These are phyloP conservation scores for Rhizopogon roseolus DNA, from an alignment of 768 basidiomycete species.

Conservation along the genomic window DNA sequence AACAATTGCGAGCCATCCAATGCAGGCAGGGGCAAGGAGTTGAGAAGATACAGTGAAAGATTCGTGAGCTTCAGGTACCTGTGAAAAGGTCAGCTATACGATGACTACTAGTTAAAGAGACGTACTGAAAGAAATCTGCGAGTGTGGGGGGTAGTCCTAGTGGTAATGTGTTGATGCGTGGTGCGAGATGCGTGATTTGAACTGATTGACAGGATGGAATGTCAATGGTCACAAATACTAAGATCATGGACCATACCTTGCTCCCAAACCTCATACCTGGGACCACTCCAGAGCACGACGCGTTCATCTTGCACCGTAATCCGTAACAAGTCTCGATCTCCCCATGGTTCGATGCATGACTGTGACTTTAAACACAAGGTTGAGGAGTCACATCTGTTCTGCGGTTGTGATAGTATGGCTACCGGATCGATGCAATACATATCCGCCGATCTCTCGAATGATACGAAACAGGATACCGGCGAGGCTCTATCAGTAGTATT, in stretches of 20 bases:
- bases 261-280: slow-evolving; percentile 57
- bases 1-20: slow-evolving; percentile 72
- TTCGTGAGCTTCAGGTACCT: slow-evolving; percentile 64
- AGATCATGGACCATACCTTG: slow-evolving; percentile 42
- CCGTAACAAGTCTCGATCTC: slow-evolving; percentile 50
- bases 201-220: neutral
- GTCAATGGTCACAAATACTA: neutral
- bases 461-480: slow-evolving; percentile 42
- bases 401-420: slow-evolving; percentile 34
- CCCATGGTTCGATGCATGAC: slow-evolving; percentile 51
- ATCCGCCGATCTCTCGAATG: slow-evolving; percentile 19
- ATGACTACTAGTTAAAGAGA: slow-evolving; percentile 3
- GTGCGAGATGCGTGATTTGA: neutral
- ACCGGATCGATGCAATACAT: slow-evolving; percentile 57
- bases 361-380: slow-evolving; percentile 31
- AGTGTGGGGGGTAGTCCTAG: slow-evolving; percentile 33
- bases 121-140: slow-evolving; percentile 52
- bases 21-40: slow-evolving; percentile 67
- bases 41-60: slow-evolving; percentile 80
- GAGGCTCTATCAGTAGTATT: neutral
- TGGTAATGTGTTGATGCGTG: slow-evolving; percentile 22
- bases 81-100: neutral
- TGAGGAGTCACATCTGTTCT: slow-evolving; percentile 36
- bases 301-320: slow-evolving; percentile 36
- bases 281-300: slow-evolving; percentile 72